Conservation (phyloP, 2,329 filamentous ascomycete species). For the Diaporthe caulivora region DNA sequence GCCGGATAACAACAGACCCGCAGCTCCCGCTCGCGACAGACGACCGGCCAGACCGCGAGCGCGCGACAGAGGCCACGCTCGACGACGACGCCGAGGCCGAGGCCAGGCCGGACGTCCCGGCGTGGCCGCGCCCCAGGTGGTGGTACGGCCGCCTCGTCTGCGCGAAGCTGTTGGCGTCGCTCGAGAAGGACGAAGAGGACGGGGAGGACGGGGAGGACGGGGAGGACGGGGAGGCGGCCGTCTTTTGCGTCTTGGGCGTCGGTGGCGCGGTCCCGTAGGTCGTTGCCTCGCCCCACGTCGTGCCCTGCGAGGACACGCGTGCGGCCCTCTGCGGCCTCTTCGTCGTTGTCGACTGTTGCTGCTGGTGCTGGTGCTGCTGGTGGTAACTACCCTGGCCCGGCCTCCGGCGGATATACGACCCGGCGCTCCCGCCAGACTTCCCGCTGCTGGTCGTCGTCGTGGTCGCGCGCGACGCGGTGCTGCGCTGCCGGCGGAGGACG, state of each 20-base stretch:
- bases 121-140: slow-evolving; percentile 43
- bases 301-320: slow-evolving; percentile 58
- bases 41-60: slow-evolving; percentile 42
- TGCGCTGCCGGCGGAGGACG: slow-evolving; percentile 36
- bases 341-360: slow-evolving; percentile 19
- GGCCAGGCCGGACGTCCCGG: background rate
- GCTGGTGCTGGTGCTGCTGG: slow-evolving; percentile 10
- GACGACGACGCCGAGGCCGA: slow-evolving; percentile 48
- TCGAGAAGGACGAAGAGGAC: slow-evolving; percentile 46
- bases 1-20: slow-evolving; percentile 58
- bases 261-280: slow-evolving; percentile 65
- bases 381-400: background rate
- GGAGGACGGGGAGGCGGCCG: slow-evolving; percentile 52
- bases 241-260: slow-evolving; percentile 60
- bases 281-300: slow-evolving; percentile 51
- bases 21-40: slow-evolving; percentile 49
- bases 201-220: slow-evolving; percentile 51
- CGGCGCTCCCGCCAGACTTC: slow-evolving; percentile 2
- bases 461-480: slow-evolving; percentile 38
- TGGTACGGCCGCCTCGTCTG: slow-evolving; percentile 57
- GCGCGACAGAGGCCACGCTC: slow-evolving; percentile 48
- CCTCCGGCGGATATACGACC: slow-evolving; percentile 39
- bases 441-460: slow-evolving; percentile 33
- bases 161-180: slow-evolving; percentile 56
- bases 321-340: slow-evolving; percentile 46